A percentile compares a stretch with the other conserved stretches of the same genome.
Conservation (phyloP, 2,329 filamentous ascomycete species). For the Zalaria obscura region DNA sequence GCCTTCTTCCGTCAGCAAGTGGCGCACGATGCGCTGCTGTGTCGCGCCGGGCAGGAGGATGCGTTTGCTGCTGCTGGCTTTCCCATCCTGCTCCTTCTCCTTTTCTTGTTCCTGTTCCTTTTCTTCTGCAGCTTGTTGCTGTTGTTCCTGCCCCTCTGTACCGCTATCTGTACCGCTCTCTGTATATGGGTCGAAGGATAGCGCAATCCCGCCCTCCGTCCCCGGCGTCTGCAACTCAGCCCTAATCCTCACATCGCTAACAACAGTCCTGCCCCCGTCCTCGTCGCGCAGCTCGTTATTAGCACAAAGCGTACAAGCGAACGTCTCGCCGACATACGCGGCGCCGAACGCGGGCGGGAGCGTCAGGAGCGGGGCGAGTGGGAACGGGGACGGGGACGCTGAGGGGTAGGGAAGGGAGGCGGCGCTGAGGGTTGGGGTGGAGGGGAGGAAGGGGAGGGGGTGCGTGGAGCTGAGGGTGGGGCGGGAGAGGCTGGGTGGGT, state of each 20-base stretch:
- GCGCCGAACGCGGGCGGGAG: conserved; percentile 85
- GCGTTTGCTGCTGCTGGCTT: neutral
- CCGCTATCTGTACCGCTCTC: conserved; percentile 19
- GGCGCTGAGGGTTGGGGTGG: conserved; percentile 37
- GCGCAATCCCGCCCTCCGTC: conserved; percentile 33
- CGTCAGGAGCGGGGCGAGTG: conserved; percentile 52
- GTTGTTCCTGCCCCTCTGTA: conserved; percentile 54
- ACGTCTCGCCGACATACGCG: conserved; percentile 89
- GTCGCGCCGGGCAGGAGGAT: conserved; percentile 47
- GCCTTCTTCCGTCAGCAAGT: conserved; percentile 86
- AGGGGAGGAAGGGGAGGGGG: conserved; percentile 43
- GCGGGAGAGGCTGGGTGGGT: conserved; percentile 55
- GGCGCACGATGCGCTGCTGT: conserved; percentile 67
- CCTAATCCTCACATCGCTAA: conserved; percentile 67
- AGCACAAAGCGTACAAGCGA: conserved; percentile 88
- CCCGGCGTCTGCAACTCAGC: conserved; percentile 94
- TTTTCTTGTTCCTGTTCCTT: conserved; percentile 22
- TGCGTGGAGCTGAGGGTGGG: conserved; percentile 60
- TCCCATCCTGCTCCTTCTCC: conserved; percentile 7
- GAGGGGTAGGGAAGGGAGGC: conserved; percentile 64
- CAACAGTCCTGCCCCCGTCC: conserved; percentile 23
- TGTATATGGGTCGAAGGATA: conserved; percentile 38
- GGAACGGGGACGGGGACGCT: conserved; percentile 31
- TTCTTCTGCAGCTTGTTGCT: conserved; percentile 43
- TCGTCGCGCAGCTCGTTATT: conserved; percentile 57